Evolutionary conservation across 176 grass and related monocot species (phyloP).

Genomic region (Poa pratensis): DNA sequence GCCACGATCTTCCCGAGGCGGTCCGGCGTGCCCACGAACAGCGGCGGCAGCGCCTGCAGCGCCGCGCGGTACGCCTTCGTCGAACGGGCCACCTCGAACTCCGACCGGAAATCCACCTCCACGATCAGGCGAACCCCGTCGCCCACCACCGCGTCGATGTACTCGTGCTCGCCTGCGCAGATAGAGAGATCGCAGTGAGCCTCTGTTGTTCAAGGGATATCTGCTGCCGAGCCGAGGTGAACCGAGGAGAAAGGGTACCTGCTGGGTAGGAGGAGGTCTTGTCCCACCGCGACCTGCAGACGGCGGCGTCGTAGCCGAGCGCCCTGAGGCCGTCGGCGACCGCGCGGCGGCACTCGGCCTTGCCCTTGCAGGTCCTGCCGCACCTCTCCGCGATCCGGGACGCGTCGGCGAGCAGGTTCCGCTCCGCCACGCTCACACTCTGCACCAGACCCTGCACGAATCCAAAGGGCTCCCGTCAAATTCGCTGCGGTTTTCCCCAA

Average conservation of each 20-base stretch:
- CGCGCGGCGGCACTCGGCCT: constrained; percentile 57
- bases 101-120: constrained; percentile 84
- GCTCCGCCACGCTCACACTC: constrained; percentile 68
- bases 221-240: neutral
- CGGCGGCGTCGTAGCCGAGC: constrained; percentile 79
- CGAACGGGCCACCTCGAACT: constrained; percentile 88
- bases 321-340: constrained; percentile 73
- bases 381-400: constrained; percentile 62
- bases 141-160: constrained; percentile 74
- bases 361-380: constrained; percentile 52
- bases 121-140: constrained; percentile 60
- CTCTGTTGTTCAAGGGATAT: neutral
- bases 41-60: constrained; percentile 67
- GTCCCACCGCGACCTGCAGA: constrained; percentile 87
- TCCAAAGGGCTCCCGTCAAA: constrained; percentile 24
- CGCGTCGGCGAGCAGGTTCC: constrained; percentile 88
- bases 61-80: constrained; percentile 81
- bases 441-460: constrained; percentile 71
- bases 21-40: constrained; percentile 78
- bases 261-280: constrained; percentile 65
- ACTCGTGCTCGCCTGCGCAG: constrained; percentile 79
- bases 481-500: constrained; percentile 7
- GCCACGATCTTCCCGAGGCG: constrained; percentile 73
- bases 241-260: constrained; percentile 27
- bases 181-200: constrained; percentile 3